Percentiles rank a stretch among this genome's conserved stretches.
phyloP scores from a whole-genome alignment of 1,139 yeast genomes.

The Dujonia santamariae region DNA sequence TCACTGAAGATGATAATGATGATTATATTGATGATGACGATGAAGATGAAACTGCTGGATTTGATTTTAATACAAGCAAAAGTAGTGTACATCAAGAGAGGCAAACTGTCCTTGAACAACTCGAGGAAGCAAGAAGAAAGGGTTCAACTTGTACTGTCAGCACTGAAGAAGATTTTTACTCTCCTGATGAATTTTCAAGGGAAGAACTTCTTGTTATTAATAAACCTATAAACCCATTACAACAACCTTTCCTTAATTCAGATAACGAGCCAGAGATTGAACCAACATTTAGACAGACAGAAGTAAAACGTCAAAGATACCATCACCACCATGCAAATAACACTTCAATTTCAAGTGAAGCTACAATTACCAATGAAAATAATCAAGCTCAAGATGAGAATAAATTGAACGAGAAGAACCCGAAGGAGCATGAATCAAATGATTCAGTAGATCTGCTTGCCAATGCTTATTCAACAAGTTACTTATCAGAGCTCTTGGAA shows the following conservation, averaged over 20 bases:
- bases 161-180: conserved; percentile 33
- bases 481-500: conserved; percentile 31
- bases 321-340: neutral
- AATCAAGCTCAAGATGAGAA: neutral
- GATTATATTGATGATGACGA: too few species aligned
- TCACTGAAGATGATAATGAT: conserved; percentile 6
- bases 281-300: neutral
- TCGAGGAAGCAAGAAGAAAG: neutral
- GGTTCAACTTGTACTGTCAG: conserved; percentile 13
- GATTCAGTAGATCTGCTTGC: too few species aligned
- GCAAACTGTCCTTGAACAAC: neutral
- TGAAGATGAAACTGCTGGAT: too few species aligned
- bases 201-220: too few species aligned
- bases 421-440: too few species aligned
- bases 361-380: conserved; percentile 26
- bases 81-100: too few species aligned
- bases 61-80: too few species aligned
- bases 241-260: neutral
- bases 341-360: conserved; percentile 25
- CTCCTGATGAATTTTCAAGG: conserved; percentile 29
- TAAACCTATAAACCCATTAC: too few species aligned
- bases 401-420: conserved; percentile 1
- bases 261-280: too few species aligned
- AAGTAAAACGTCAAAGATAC: neutral
- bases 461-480: conserved; percentile 8